phyloP scores from a whole-genome alignment of 2,329 filamentous ascomycete species.

The Phaeosphaeriaceae sp. region DNA sequence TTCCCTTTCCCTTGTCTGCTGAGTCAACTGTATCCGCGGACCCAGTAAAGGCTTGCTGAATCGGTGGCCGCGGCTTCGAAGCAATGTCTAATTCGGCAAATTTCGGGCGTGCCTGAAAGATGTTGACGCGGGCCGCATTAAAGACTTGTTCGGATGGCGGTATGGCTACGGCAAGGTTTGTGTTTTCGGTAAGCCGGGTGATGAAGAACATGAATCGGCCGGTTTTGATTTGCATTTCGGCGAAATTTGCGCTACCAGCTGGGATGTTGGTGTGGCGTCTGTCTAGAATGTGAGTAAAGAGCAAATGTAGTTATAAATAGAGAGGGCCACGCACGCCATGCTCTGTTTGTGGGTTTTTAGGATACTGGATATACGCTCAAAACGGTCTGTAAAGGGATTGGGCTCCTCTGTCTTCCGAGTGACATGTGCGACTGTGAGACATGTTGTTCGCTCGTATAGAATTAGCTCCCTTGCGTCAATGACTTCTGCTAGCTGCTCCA shows the following conservation, averaged over 20 bases:
- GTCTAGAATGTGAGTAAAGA: slow-evolving; percentile 44
- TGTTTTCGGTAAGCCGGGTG: slow-evolving; percentile 95
- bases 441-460: slow-evolving; percentile 93
- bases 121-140: slow-evolving; percentile 89
- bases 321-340: slow-evolving; percentile 55
- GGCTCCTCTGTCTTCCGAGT: slow-evolving; percentile 73
- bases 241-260: slow-evolving; percentile 81
- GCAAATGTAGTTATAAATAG: slow-evolving; percentile 6
- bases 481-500: slow-evolving; percentile 79
- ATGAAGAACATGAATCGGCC: slow-evolving; percentile 90
- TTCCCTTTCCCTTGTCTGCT: slow-evolving; percentile 28
- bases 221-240: slow-evolving; percentile 80
- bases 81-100: slow-evolving; percentile 70
- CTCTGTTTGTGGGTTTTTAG: slow-evolving; percentile 98
- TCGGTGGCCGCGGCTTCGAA: slow-evolving; percentile 43
- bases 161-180: slow-evolving; percentile 90
- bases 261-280: slow-evolving; percentile 79
- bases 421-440: slow-evolving; percentile 94
- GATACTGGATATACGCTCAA: slow-evolving; percentile 95
- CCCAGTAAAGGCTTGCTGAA: slow-evolving; percentile 46
- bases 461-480: slow-evolving; percentile 94
- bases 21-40: slow-evolving; percentile 36
- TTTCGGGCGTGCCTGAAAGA: slow-evolving; percentile 81
- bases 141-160: slow-evolving; percentile 90
- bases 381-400: slow-evolving; percentile 91